Evolutionary conservation across 768 basidiomycete genomes (phyloP).

Genomic region (Mycena latifolia): DNA sequence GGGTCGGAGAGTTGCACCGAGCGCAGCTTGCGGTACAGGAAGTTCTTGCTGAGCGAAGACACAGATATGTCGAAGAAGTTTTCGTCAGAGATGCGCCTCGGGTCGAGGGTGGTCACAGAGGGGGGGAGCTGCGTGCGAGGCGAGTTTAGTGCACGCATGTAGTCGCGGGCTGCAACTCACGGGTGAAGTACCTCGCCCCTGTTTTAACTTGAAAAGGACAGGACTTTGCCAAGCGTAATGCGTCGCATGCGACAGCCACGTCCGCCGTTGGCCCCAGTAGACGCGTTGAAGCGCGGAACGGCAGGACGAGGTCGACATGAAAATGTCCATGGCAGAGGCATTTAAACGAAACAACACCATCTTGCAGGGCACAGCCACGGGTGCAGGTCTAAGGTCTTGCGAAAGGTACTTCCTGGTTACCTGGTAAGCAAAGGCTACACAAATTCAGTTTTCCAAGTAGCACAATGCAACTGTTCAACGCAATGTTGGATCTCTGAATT

Average conservation of each 20-base stretch:
- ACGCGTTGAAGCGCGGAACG: not conserved
- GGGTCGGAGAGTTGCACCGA: not conserved
- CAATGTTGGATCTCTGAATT: no score
- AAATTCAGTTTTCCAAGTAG: no score
- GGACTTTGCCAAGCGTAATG: not conserved
- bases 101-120: slow-evolving; percentile 21
- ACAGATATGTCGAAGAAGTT: slow-evolving; percentile 19
- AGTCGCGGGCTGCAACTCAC: no score
- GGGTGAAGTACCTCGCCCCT: not conserved
- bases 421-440: no score
- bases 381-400: no score
- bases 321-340: not conserved
- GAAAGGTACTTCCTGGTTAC: no score
- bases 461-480: no score
- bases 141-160: not conserved
- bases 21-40: slow-evolving; percentile 11
- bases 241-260: not conserved
- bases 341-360: not conserved
- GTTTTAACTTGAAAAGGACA: not conserved
- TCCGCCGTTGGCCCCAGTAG: not conserved
- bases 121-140: slow-evolving; percentile 11
- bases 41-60: not conserved
- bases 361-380: not conserved
- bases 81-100: not conserved
- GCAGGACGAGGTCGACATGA: not conserved